Conservation (phyloP, 257 asterid genomes). For the Verbena officinalis region DNA sequence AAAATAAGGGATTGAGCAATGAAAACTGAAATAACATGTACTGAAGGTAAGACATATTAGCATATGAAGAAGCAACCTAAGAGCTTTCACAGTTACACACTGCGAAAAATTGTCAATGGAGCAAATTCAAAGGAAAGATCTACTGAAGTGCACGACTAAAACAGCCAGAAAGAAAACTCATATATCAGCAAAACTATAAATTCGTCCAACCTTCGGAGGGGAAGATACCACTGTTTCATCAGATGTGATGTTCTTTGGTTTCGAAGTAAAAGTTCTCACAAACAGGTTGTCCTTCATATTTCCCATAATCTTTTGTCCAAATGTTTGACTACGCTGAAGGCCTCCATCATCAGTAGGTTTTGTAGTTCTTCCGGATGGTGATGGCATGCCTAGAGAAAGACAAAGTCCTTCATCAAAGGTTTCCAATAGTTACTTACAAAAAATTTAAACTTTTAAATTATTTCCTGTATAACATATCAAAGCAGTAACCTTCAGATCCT, state of each 20-base stretch:
- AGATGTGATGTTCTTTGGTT: constrained; percentile 56
- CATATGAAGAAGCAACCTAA: constrained; percentile 12
- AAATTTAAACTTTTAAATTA: background rate
- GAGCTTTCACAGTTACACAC: background rate
- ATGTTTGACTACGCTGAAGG: constrained; percentile 78
- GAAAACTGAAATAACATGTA: background rate
- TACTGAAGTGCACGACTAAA: constrained; percentile 10
- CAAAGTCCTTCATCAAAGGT: constrained; percentile 23
- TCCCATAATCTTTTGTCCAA: constrained; percentile 91
- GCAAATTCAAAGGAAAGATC: constrained; percentile 17
- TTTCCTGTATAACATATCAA: constrained; percentile 19
- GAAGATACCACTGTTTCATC: constrained; percentile 63
- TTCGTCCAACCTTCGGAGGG: constrained; percentile 67
- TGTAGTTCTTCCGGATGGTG: constrained; percentile 63
- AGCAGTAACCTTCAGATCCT: constrained; percentile 72
- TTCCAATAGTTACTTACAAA: background rate
- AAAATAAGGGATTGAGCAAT: background rate
- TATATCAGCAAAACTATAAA: constrained; percentile 12
- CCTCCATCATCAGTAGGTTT: constrained; percentile 50
- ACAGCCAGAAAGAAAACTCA: constrained; percentile 4
- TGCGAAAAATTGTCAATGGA: background rate
- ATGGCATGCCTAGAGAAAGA: constrained; percentile 60
- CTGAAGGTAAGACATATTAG: background rate
- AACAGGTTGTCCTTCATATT: constrained; percentile 81
- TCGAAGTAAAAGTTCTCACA: constrained; percentile 82